Evolutionary conservation across 768 basidiomycete species (phyloP), one percentile per base, ranked within the genome.

Genomic region (Agaricus sinodeliciosus): DNA sequence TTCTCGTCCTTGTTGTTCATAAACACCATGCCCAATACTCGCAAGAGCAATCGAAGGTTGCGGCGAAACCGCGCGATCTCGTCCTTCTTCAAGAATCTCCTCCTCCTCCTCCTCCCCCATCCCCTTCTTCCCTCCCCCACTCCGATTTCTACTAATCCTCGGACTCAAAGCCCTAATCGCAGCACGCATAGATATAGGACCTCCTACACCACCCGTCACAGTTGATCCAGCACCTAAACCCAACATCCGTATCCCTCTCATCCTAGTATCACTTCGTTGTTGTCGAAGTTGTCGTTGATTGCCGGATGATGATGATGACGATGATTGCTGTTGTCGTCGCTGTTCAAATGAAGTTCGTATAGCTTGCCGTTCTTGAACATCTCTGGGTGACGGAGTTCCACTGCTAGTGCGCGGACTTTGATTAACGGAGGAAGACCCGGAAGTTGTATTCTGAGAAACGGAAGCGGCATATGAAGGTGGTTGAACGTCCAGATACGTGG

Each of bases 401-500:
- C 31, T 31, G 35, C 42, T 49, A 18, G 9, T 4, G 7, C 36
- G 9, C 34, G 26, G 51, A 49, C 16, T 36, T 37, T 18, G 43
- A 16, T 16, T 57, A 46, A 40, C 40, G 15, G 37, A 48, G 12
- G 37, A 50, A 13, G 55, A 47, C 5, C 39, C 35, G 18, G 36
- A 35, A 41, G 51, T 49, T 2, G 56, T 60, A 25, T 59, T 43
- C 18, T 54, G 49, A 9, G 66, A 63, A 12, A 65, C 57, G 9
- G 66, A 66, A 4, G 59, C 62, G 19, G 63, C 59, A 53, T 71
- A 68, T 6, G 66, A 68, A 13, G 68, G 67, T 42, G 68, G 65
- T 12, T 64, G 59, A 19, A 48, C 56, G 34, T 55, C 60, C 45
- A 54, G 59, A 31, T 52, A 49, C 39, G 19, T 55, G 22, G 48